A percentile compares a stretch with the other conserved stretches of the same genome.
These are phyloP conservation scores for Tylopilus rubrobrunneus DNA, from an alignment of 768 basidiomycete species.

Conservation along the genomic window DNA sequence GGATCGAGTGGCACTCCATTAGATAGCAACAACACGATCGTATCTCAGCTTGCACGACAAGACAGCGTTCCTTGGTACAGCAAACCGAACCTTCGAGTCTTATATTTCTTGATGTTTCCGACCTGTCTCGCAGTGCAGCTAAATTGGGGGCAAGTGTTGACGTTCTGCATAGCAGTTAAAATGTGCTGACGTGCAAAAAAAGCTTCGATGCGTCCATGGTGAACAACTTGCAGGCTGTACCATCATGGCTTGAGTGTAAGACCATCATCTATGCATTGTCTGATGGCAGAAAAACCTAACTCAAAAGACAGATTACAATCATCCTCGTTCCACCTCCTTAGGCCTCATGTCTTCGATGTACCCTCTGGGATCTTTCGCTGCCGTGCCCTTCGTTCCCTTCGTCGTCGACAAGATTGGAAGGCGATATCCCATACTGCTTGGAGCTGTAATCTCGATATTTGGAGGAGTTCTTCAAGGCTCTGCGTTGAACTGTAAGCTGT, in stretches of 20 bases:
- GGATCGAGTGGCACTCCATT: no score
- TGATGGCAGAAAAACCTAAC: background rate
- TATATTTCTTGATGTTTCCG: no score
- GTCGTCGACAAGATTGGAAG: slow-evolving; percentile 9
- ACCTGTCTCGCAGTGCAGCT: no score
- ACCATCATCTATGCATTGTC: background rate
- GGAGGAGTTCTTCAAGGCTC: slow-evolving; percentile 16
- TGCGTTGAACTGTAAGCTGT: slow-evolving; percentile 9
- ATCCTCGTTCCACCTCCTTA: slow-evolving; percentile 45
- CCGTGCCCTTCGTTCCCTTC: slow-evolving; percentile 38
- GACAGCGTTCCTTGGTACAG: no score
- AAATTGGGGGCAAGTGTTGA: no score
- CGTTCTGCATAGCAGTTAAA: no score
- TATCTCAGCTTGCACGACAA: no score
- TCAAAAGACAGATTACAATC: slow-evolving; percentile 43
- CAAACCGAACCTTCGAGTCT: no score
- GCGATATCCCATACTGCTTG: slow-evolving; percentile 10
- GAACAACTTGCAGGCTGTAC: slow-evolving; percentile 58
- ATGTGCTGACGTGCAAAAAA: background rate
- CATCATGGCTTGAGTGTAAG: slow-evolving; percentile 53
- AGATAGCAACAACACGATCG: no score
- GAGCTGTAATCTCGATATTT: slow-evolving; percentile 1
- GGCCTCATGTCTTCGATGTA: slow-evolving; percentile 41
- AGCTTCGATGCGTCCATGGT: slow-evolving; percentile 49
- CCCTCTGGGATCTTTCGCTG: slow-evolving; percentile 51